These are phyloP conservation scores for Kockiozyma suomiensis DNA, from an alignment of 805 yeast genomes.

Conservation along the genomic window DNA sequence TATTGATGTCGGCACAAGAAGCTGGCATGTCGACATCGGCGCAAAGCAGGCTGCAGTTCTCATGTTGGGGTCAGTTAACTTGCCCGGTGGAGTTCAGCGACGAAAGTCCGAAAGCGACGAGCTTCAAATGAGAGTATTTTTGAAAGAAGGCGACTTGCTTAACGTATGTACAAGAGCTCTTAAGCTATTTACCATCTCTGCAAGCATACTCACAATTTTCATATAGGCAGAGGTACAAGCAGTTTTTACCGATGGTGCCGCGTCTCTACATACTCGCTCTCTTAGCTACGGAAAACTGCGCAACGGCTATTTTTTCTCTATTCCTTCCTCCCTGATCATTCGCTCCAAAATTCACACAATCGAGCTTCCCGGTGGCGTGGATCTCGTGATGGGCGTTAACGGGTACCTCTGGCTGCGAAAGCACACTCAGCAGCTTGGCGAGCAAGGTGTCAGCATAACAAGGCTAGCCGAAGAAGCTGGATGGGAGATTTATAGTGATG, in stretches of 20 bases:
- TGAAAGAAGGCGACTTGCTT: constrained; percentile 93
- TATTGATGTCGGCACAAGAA: constrained; percentile 86
- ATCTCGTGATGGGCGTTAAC: constrained; percentile 87
- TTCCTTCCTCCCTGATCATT: constrained; percentile 80
- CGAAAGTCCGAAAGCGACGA: constrained; percentile 95
- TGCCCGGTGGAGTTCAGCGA: constrained; percentile 96
- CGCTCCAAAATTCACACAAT: constrained; percentile 87
- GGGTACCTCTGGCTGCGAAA: constrained; percentile 93
- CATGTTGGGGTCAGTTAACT: constrained; percentile 91
- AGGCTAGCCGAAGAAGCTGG: constrained; percentile 90
- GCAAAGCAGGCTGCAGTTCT: constrained; percentile 90
- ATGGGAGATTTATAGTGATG: constrained; percentile 92
- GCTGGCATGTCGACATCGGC: constrained; percentile 98
- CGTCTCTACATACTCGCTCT: constrained; percentile 92
- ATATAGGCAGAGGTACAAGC: constrained; percentile 81
- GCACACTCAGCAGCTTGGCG: constrained; percentile 43
- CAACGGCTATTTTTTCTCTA: constrained; percentile 80
- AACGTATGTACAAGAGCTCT: constrained; percentile 51
- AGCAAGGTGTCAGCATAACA: constrained; percentile 25
- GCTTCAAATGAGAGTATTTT: constrained; percentile 88
- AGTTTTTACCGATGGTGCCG: constrained; percentile 84
- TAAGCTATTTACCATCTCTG: not conserved
- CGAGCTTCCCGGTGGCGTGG: constrained; percentile 90
- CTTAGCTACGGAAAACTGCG: constrained; percentile 92
- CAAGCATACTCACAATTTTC: not conserved